Base-by-base conservation (phyloP, 768 basidiomycete species). In the Roridomyces roridus region DNA sequence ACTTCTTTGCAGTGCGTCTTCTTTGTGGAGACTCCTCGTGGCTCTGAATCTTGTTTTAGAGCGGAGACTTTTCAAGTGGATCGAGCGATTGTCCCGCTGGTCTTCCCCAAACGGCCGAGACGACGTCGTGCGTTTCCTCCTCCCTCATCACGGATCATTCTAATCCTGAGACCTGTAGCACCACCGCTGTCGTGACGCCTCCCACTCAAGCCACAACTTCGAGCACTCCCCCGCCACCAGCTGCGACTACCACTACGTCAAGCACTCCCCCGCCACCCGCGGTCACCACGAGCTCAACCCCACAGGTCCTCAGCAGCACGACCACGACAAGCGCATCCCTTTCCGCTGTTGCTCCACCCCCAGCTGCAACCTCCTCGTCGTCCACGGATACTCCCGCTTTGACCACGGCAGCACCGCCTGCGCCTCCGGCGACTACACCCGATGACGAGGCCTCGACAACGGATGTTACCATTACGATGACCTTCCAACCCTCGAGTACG, bases 1-100 rank as follows among this genome's bases (percentile, higher is more conserved):
- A 53, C 18, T 59, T 53, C 39, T 55, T 55, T 23, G 46, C 45
- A 14, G 57, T 48, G 51, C 25, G 57, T 53, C 24, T 11, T 17
- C 11, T 26, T 25, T 44, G 43, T 12, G 20, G n/a, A n/a, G n/a
- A n/a, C n/a, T n/a, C n/a, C n/a, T 35, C 25, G 9, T 45, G 21
- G 43, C 21, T 12, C 9, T 45, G 15, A 23, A 14, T 5, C 18
- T 11, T 7, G n/a, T 45, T 45, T 20, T 17, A 45, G 43, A 26
- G 26, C 43, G 43, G 43, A 5, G 21, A 20, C 12, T 45, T 45
- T 23, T 45, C 43, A 23, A 23, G 21, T 10, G 43, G 43, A 10
- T 45, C 43, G 15, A 45, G 43, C 21, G 9, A n/a, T 17, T 45
- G 43, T 17, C 43, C 46, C 12, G 28, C 21, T 8, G 28, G 46